Percentiles rank a stretch among this genome's conserved stretches.
Evolutionary conservation across 148 eudicot genomes (phyloP).

Genomic region (Bassia scoparia): DNA sequence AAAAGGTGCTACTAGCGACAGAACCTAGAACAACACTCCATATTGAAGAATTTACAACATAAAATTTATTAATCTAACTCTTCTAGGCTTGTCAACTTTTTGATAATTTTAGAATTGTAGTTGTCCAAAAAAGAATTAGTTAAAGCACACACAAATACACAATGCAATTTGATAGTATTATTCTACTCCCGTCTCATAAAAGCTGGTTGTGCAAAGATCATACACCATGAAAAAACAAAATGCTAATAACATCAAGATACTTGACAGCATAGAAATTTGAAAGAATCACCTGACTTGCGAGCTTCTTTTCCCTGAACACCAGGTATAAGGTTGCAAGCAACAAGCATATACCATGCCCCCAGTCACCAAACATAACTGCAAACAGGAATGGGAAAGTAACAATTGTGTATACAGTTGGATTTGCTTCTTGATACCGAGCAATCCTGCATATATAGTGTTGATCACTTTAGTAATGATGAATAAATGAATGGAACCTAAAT

Average conservation of each 20-base stretch:
- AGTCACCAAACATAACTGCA: constrained; percentile 69
- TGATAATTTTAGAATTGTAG: not conserved
- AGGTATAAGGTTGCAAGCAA: constrained; percentile 43
- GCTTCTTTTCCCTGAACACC: constrained; percentile 46
- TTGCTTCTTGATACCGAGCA: constrained; percentile 61
- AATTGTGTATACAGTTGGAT: constrained; percentile 51
- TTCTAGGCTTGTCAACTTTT: not conserved
- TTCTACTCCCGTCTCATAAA: not conserved
- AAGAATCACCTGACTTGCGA: constrained; percentile 41
- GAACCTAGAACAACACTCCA: not conserved
- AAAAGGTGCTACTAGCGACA: not conserved
- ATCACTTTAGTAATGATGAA: constrained; percentile 17
- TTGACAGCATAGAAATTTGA: not conserved
- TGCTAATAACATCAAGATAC: not conserved
- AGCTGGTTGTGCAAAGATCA: not conserved
- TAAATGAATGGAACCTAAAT: not conserved
- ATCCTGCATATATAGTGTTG: constrained; percentile 35
- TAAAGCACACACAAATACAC: no score
- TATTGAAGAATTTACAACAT: not conserved
- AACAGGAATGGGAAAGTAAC: constrained; percentile 60
- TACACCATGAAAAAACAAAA: not conserved
- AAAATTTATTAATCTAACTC: not conserved
- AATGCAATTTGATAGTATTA: no score
- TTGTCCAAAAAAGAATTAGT: not conserved
- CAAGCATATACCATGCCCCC: constrained; percentile 65